Evolutionary conservation across 2,329 filamentous ascomycete genomes (phyloP).

Genomic region (Alternaria angustiovoidea): DNA sequence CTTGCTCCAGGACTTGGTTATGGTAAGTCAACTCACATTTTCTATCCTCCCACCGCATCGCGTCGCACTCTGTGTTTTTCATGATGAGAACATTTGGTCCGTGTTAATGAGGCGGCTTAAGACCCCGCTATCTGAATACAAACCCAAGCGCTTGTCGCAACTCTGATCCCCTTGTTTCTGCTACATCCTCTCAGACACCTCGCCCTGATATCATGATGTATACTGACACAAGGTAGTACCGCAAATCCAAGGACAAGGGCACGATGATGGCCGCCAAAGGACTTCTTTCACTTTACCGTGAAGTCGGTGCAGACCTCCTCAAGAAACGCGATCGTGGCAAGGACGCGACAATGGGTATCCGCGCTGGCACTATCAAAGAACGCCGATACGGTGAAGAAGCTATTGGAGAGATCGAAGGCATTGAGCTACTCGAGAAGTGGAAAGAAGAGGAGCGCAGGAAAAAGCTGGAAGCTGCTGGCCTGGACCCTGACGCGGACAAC

Average conservation of each 20-base stretch:
- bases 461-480: conserved; percentile 73
- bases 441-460: conserved; percentile 87
- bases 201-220: neutral
- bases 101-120: conserved; percentile 96
- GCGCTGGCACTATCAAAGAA: conserved; percentile 76
- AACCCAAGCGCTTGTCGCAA: conserved; percentile 77
- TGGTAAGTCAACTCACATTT: conserved; percentile 51
- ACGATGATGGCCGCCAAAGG: conserved; percentile 99
- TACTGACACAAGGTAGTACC: conserved; percentile 62
- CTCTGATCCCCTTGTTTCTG: conserved; percentile 63
- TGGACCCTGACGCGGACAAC: conserved; percentile 67
- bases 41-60: conserved; percentile 27
- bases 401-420: conserved; percentile 85
- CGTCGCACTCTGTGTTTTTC: conserved; percentile 46
- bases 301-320: conserved; percentile 87
- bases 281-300: conserved; percentile 86
- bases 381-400: conserved; percentile 84
- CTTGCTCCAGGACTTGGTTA: conserved; percentile 91
- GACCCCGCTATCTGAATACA: conserved; percentile 84
- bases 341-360: conserved; percentile 83
- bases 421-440: conserved; percentile 91
- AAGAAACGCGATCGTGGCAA: conserved; percentile 92
- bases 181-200: conserved; percentile 15
- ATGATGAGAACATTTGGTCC: conserved; percentile 93
- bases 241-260: conserved; percentile 97